Conservation (phyloP, 2,329 filamentous ascomycete genomes). For the Sarocladium strictum region DNA sequence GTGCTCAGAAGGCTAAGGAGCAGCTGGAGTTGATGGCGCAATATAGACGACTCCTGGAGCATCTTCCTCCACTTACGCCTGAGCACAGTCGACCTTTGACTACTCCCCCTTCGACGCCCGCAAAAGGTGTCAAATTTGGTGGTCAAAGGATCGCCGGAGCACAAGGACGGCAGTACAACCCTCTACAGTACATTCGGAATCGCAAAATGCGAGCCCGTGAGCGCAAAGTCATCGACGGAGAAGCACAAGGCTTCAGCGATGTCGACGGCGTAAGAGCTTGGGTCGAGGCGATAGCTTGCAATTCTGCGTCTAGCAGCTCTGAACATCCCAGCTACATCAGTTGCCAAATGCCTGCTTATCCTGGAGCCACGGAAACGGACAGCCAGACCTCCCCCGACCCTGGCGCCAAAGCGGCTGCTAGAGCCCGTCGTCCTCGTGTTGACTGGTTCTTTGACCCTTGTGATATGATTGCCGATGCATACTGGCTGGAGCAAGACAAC, state of each 20-base stretch:
- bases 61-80: conserved; percentile 66
- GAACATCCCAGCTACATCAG: background rate
- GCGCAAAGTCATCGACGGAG: conserved; percentile 66
- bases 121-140: conserved; percentile 13
- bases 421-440: conserved; percentile 65
- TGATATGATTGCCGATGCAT: conserved; percentile 82
- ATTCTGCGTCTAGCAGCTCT: conserved; percentile 21
- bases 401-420: conserved; percentile 41
- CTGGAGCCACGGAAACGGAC: conserved; percentile 37
- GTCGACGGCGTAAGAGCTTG: conserved; percentile 65
- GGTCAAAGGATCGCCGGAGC: conserved; percentile 23
- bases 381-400: conserved; percentile 37
- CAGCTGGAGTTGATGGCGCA: conserved; percentile 82
- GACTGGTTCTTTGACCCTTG: conserved; percentile 82
- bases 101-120: conserved; percentile 34
- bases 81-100: conserved; percentile 30
- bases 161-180: conserved; percentile 76
- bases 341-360: conserved; percentile 39
- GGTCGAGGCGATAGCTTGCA: conserved; percentile 60
- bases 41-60: conserved; percentile 73
- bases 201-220: conserved; percentile 78
- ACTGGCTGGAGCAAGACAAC: conserved; percentile 79
- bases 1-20: conserved; percentile 77
- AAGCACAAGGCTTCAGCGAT: conserved; percentile 72
- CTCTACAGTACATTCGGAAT: conserved; percentile 87